phyloP scores from a whole-genome alignment of 257 asterid genomes.

The Leonotis leonurus region DNA sequence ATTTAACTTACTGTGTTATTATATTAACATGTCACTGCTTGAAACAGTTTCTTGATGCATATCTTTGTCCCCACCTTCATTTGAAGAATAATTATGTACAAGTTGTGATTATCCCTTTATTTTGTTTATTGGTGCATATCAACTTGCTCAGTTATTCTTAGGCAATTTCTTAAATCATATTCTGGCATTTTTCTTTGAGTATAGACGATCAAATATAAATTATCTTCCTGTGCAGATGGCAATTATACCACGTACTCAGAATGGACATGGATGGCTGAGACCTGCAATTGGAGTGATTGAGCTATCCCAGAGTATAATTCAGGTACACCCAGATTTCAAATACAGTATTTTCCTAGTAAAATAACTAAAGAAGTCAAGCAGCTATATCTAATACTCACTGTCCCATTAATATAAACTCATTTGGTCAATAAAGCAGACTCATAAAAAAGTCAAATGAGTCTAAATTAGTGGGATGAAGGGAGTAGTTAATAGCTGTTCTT shows the following conservation, averaged over 20 bases:
- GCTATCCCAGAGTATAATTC: constrained; percentile 85
- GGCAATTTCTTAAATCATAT: not conserved
- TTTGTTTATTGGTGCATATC: constrained; percentile 9
- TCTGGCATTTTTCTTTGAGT: too few species aligned
- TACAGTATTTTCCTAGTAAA: not conserved
- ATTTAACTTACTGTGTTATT: not conserved
- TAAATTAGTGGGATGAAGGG: too few species aligned
- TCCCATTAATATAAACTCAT: too few species aligned
- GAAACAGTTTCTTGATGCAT: not conserved
- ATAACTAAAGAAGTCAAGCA: constrained; percentile 10
- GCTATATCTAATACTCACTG: constrained; percentile 9
- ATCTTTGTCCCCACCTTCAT: not conserved
- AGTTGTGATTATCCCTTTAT: not conserved
- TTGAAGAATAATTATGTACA: not conserved
- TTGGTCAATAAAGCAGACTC: too few species aligned
- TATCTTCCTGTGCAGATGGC: constrained; percentile 66
- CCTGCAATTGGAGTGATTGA: constrained; percentile 98
- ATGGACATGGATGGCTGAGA: constrained; percentile 96
- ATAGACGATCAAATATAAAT: too few species aligned
- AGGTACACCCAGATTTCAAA: constrained; percentile 39
- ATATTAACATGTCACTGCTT: not conserved
- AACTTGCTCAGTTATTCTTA: not conserved
- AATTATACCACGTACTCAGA: constrained; percentile 73
- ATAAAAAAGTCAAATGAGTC: too few species aligned
- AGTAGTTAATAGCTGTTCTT: not conserved